A percentile compares a stretch with the other conserved stretches of the same genome.
These are phyloP conservation scores for Smittium culicis DNA, from an alignment of 371 early-diverging fungal genomes.

Conservation along the genomic window DNA sequence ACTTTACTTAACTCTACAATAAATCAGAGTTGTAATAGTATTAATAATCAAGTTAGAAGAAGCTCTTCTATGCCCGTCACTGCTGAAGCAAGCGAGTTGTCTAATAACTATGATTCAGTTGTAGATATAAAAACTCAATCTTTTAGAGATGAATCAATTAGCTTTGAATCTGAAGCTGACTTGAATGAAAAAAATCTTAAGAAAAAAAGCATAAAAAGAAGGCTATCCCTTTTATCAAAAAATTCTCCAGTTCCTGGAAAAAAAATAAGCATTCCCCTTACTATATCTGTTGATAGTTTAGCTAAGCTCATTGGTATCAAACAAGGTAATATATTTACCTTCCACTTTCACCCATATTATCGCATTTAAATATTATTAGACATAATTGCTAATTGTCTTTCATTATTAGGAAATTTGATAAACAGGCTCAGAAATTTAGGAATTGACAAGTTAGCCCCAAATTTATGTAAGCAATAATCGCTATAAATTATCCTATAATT, in stretches of 20 bases:
- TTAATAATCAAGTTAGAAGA: neutral
- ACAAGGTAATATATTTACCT: constrained; percentile 64
- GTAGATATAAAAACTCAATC: neutral
- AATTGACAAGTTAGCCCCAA: neutral
- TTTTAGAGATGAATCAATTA: neutral
- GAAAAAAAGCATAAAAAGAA: constrained; percentile 3
- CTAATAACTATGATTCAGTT: neutral
- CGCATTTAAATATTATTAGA: neutral
- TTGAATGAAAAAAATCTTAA: neutral
- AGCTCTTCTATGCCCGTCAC: neutral
- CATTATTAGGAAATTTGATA: constrained; percentile 27
- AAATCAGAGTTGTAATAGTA: neutral
- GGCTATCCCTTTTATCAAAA: neutral
- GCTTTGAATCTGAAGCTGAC: neutral
- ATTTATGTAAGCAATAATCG: neutral
- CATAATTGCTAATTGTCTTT: constrained; percentile 45
- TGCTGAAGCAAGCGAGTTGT: neutral
- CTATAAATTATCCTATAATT: too few species aligned
- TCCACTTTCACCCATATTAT: constrained; percentile 38
- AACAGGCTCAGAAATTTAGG: neutral
- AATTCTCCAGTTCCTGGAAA: constrained; percentile 22
- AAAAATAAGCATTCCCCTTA: constrained; percentile 68
- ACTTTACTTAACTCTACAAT: neutral
- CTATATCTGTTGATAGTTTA: constrained; percentile 67
- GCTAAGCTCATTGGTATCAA: constrained; percentile 58